Evolutionary conservation across 148 eudicot species (phyloP).

Genomic region (Chenopodium formosanum): DNA sequence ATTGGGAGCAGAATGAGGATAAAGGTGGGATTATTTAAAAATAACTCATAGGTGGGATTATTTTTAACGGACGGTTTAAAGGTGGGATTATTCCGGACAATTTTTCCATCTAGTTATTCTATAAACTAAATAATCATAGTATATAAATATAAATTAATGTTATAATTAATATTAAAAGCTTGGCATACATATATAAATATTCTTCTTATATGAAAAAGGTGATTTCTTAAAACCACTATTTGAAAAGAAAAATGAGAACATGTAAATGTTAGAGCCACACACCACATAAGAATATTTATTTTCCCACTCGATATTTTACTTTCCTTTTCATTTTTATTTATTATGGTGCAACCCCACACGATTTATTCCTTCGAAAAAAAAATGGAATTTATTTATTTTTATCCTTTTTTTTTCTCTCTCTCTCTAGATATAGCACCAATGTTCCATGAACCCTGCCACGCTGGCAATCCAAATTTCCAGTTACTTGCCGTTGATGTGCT

Average conservation of each 20-base stretch:
- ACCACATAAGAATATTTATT: not conserved
- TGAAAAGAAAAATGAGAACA: not conserved
- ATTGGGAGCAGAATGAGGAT: no score
- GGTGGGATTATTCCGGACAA: no score
- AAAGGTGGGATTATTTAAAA: no score
- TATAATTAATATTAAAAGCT: no score
- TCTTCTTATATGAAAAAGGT: no score
- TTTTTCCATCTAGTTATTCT: no score
- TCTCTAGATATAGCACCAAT: conserved; percentile 3
- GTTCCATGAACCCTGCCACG: conserved; percentile 11
- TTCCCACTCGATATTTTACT: not conserved
- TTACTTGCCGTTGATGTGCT: not conserved
- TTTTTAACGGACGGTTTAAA: no score
- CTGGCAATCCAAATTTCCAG: conserved; percentile 19
- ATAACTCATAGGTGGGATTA: no score
- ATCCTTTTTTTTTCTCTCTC: not conserved
- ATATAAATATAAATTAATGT: no score
- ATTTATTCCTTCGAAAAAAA: not conserved
- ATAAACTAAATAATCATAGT: no score
- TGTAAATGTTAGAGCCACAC: not conserved
- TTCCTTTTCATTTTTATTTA: not conserved
- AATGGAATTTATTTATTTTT: not conserved
- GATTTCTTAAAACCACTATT: not conserved
- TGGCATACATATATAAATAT: no score
- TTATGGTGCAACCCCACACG: conserved; percentile 2